phyloP scores from a whole-genome alignment of 768 basidiomycete genomes.

The Leccinum longicurvipes region DNA sequence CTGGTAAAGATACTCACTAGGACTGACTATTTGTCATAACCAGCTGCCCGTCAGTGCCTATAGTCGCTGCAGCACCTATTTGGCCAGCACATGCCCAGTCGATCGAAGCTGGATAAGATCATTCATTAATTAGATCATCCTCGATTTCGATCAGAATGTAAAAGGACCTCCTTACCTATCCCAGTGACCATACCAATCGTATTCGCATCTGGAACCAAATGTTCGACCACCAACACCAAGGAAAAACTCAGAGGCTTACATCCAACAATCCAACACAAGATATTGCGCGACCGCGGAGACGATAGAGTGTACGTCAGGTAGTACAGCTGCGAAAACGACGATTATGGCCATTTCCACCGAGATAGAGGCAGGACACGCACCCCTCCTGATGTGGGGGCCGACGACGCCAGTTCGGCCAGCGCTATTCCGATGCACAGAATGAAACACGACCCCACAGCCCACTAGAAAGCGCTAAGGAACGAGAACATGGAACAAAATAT shows the following conservation, averaged over 20 bases:
- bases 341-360: neutral
- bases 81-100: conserved; percentile 64
- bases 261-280: conserved; percentile 68
- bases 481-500: neutral
- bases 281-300: conserved; percentile 49
- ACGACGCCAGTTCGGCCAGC: conserved; percentile 37
- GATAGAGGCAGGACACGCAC: conserved; percentile 12
- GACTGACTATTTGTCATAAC: conserved; percentile 33
- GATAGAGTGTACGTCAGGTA: conserved; percentile 62
- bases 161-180: conserved; percentile 20
- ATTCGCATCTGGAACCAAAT: conserved; percentile 38
- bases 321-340: conserved; percentile 41
- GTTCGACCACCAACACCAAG: neutral
- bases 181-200: conserved; percentile 47
- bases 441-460: conserved; percentile 35
- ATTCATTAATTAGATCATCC: conserved; percentile 34
- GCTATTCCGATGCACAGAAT: conserved; percentile 36
- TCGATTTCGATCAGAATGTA: neutral
- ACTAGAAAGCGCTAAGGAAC: conserved; percentile 13
- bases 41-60: conserved; percentile 40
- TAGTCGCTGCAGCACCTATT: conserved; percentile 59
- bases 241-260: conserved; percentile 36
- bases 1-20: conserved; percentile 43
- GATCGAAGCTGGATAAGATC: conserved; percentile 43
- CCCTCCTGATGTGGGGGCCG: conserved; percentile 38